Evolutionary conservation across 2,329 filamentous ascomycete genomes (phyloP), one percentile per base, ranked within the genome.

Genomic region (Penicillium digitatum): DNA sequence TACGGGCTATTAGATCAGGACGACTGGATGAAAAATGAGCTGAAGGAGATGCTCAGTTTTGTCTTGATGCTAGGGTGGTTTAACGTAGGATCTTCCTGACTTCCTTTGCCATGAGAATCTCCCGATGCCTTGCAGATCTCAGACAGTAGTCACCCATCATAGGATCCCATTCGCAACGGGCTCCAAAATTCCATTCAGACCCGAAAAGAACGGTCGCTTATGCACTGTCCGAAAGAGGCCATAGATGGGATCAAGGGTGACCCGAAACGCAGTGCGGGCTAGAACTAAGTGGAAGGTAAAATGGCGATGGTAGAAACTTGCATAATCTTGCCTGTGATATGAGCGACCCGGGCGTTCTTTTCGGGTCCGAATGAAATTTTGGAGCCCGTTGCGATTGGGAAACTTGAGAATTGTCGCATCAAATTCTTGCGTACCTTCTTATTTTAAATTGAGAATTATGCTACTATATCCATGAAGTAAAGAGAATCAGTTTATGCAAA

Each of bases 11-110:
- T 61, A 6, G 46, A 24, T 20, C 32, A 48, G n/a, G 39, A 50
- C 14, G 44, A 12, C 11, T 56, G 62, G 57, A 38, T 26, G 0
- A 50, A 57, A 14, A 50, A 54, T 26, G 65, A 66, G 27, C 54
- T 69, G 24, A 62, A 67, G 39, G 65, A 67, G 43, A 65, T 69
- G 29, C 45, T 67, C 6, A 63, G 63, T 9, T 46, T 67, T 2
- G 62, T 64, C 31, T 48, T 68, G 20, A 69, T 69, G 64, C 35
- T 69, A 20, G 67, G 65, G 34, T 68, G 64, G 64, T 68, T 65
- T 24, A 65, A 61, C 45, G 52, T 55, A 42, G 31, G 45, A 35
- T 5, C 2, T 14, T 3, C 48, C 29, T 29, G 16, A 1, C n/a
- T 12, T 39, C 12, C 31, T 22, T 48, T 27, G n/a, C 27, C 7